These are phyloP conservation scores for Moricandia moricandioides DNA, from an alignment of 345 rosid species.

Conservation along the genomic window DNA sequence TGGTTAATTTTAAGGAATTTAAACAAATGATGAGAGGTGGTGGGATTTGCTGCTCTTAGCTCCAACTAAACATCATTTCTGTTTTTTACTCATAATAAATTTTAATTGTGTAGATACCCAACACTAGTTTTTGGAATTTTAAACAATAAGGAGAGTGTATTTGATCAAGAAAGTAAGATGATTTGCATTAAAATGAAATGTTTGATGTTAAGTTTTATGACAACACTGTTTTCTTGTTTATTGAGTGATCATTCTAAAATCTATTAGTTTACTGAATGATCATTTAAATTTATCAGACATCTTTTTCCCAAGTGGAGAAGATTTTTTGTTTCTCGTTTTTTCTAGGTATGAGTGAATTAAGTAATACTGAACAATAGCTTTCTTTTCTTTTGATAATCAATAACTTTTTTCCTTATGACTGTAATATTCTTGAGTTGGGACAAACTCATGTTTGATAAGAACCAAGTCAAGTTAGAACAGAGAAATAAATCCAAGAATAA, in stretches of 20 bases:
- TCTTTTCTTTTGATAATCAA: neutral
- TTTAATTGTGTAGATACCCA: neutral
- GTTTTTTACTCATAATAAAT: neutral
- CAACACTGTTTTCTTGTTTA: neutral
- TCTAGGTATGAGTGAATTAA: neutral
- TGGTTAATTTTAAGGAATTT: constrained; percentile 80
- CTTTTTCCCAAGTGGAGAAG: neutral
- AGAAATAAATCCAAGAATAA: no score
- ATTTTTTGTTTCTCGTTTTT: neutral
- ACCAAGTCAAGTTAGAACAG: neutral
- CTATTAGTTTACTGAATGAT: neutral
- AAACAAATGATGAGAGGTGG: constrained; percentile 96
- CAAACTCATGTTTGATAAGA: neutral
- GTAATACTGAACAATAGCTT: neutral
- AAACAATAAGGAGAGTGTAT: neutral
- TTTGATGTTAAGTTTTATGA: neutral
- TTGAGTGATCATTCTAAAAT: neutral
- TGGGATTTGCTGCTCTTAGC: constrained; percentile 77
- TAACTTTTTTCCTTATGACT: neutral
- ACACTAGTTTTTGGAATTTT: neutral
- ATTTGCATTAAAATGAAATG: neutral
- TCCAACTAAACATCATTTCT: neutral
- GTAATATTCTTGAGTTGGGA: neutral
- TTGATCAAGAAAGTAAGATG: neutral
- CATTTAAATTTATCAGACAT: neutral